A percentile compares a stretch with the other conserved stretches of the same genome.
phyloP scores from a whole-genome alignment of 352 stramenopile genomes.

The Phytophthora boehmeriae region DNA sequence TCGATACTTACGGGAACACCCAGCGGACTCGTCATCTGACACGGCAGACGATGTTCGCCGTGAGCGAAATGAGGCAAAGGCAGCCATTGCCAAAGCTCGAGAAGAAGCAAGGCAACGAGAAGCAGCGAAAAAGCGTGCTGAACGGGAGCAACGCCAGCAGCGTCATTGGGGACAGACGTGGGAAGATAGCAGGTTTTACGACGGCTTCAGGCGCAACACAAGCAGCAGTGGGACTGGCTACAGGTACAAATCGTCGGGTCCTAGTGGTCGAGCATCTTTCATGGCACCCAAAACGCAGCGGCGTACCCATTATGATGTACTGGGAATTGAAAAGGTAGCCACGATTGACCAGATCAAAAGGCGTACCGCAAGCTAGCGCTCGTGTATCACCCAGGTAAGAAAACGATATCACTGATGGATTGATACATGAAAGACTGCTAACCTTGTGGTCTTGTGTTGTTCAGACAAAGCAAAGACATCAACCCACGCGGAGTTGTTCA shows the following conservation, averaged over 20 bases:
- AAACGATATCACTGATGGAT: not conserved
- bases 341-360: slow-evolving; percentile 86
- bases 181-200: slow-evolving; percentile 58
- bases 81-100: slow-evolving; percentile 48
- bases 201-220: slow-evolving; percentile 46
- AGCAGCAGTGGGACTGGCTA: slow-evolving; percentile 14
- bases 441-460: slow-evolving; percentile 11
- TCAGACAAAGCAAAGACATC: slow-evolving; percentile 78
- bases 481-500: slow-evolving; percentile 75
- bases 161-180: slow-evolving; percentile 41
- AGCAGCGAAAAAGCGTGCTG: slow-evolving; percentile 48
- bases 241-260: slow-evolving; percentile 27
- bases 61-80: slow-evolving; percentile 57
- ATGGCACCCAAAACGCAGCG: slow-evolving; percentile 38
- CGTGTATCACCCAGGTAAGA: slow-evolving; percentile 82
- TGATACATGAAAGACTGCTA: not conserved
- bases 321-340: slow-evolving; percentile 62
- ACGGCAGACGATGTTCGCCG: slow-evolving; percentile 39
- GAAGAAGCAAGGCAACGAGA: slow-evolving; percentile 43
- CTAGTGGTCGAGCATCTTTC: slow-evolving; percentile 32
- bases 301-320: slow-evolving; percentile 83
- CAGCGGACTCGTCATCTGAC: slow-evolving; percentile 22
- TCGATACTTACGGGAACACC: slow-evolving; percentile 62
- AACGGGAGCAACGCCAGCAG: slow-evolving; percentile 52
- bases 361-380: slow-evolving; percentile 90